These are phyloP conservation scores for Solanum hybrid DNA, from an alignment of 305 asterid genomes.

Conservation along the genomic window DNA sequence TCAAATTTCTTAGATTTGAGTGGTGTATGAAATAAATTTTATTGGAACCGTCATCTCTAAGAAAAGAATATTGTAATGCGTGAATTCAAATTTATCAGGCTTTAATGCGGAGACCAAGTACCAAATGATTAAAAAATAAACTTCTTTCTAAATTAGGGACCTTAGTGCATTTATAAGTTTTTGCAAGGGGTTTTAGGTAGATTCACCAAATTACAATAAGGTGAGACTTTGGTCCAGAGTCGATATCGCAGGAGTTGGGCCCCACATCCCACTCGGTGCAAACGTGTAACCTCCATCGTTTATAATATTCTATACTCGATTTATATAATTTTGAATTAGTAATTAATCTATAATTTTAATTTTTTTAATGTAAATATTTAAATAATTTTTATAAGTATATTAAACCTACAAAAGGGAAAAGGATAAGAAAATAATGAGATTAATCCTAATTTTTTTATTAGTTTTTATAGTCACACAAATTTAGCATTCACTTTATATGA, in stretches of 20 bases:
- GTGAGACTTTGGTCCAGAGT: not conserved
- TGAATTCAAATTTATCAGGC: not conserved
- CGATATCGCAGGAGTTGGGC: conserved; percentile 4
- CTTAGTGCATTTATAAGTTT: not conserved
- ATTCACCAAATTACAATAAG: not conserved
- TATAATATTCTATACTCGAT: not conserved
- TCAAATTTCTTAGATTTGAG: not conserved
- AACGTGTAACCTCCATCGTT: conserved; percentile 21
- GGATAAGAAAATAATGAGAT: too few relatives aligned
- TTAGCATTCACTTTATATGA: not conserved
- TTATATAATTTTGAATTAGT: too few relatives aligned
- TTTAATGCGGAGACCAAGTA: not conserved
- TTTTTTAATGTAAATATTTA: not conserved
- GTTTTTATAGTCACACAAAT: not conserved
- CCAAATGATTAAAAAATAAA: not conserved
- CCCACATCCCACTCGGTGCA: conserved; percentile 30
- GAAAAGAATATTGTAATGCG: accelerated
- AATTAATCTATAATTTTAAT: too few relatives aligned
- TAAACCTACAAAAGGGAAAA: not conserved
- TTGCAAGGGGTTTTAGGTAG: not conserved
- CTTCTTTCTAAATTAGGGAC: not conserved
- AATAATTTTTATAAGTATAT: too few relatives aligned
- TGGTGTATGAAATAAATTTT: not conserved
- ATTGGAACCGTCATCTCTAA: not conserved
- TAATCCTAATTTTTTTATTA: not conserved